These are phyloP conservation scores for Podila epicladia DNA, from an alignment of 192 early-diverging fungal species.

Conservation along the genomic window DNA sequence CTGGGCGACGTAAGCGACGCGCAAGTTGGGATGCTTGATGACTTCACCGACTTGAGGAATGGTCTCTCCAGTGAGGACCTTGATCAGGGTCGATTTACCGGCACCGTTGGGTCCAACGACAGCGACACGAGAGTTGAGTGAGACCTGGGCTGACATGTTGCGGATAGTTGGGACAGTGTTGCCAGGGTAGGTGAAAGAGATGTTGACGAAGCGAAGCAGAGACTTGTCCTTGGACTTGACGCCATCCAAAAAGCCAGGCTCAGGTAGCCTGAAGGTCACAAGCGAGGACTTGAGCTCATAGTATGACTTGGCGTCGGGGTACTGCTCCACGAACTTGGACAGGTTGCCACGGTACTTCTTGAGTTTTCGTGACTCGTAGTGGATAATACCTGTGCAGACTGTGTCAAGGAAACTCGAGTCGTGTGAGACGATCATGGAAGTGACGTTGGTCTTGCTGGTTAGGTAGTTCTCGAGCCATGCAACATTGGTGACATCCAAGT, in stretches of 20 bases:
- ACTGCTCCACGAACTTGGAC: slow-evolving; percentile 76
- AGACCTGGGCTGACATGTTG: slow-evolving; percentile 66
- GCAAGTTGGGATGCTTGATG: slow-evolving; percentile 81
- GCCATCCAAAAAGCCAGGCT: slow-evolving; percentile 73
- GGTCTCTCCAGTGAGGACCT: slow-evolving; percentile 79
- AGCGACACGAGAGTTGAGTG: slow-evolving; percentile 80
- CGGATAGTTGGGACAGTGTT: slow-evolving; percentile 62
- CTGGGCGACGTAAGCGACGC: slow-evolving; percentile 82
- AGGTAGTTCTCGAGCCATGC: slow-evolving; percentile 76
- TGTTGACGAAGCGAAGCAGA: slow-evolving; percentile 74
- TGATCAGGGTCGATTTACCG: slow-evolving; percentile 55
- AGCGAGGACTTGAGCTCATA: slow-evolving; percentile 70
- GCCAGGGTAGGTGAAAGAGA: slow-evolving; percentile 74
- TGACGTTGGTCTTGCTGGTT: slow-evolving; percentile 69
- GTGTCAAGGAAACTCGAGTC: slow-evolving; percentile 83
- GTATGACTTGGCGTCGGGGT: slow-evolving; percentile 77
- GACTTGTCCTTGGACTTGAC: slow-evolving; percentile 76
- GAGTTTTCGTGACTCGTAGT: slow-evolving; percentile 82
- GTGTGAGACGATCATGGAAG: slow-evolving; percentile 87
- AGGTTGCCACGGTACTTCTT: slow-evolving; percentile 76
- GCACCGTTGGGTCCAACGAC: slow-evolving; percentile 67
- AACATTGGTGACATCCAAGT: slow-evolving; percentile 72
- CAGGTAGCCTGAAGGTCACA: slow-evolving; percentile 72
- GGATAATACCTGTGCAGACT: slow-evolving; percentile 82
- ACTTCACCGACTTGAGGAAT: slow-evolving; percentile 73